Conservation (phyloP, 768 basidiomycete species). For the Termitomyces sp. region DNA sequence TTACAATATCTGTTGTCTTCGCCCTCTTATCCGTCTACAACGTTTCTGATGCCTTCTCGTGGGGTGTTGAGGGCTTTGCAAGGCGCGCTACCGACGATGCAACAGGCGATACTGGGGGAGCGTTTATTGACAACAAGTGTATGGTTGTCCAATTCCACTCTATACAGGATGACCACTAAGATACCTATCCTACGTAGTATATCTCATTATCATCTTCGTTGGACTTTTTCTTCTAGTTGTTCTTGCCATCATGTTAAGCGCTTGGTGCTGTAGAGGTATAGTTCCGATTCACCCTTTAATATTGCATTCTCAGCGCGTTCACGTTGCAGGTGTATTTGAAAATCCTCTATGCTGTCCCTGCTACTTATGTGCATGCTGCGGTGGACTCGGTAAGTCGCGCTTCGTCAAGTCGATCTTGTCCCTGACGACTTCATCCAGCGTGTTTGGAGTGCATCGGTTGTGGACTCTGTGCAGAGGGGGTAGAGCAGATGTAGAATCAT, state of each 20-base stretch:
- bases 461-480: slow-evolving; percentile 58
- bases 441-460: slow-evolving; percentile 72
- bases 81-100: slow-evolving; percentile 27
- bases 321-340: slow-evolving; percentile 43
- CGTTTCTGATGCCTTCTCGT: slow-evolving; percentile 17
- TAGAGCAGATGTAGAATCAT: slow-evolving; percentile 8
- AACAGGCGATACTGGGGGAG: slow-evolving; percentile 12
- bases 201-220: slow-evolving; percentile 63
- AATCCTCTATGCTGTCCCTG: slow-evolving; percentile 70
- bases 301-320: background rate
- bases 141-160: slow-evolving; percentile 3
- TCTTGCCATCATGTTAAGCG: slow-evolving; percentile 53
- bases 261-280: slow-evolving; percentile 62
- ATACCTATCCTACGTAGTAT: slow-evolving; percentile 39
- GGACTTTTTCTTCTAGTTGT: slow-evolving; percentile 54
- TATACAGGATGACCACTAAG: background rate
- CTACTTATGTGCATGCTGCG: slow-evolving; percentile 70
- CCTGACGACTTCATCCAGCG: slow-evolving; percentile 27
- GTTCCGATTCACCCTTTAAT: slow-evolving; percentile 2
- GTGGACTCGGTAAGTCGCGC: slow-evolving; percentile 49
- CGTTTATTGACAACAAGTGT: slow-evolving; percentile 43
- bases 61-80: slow-evolving; percentile 22
- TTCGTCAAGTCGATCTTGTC: background rate
- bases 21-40: slow-evolving; percentile 28
- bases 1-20: slow-evolving; percentile 26